Evolutionary conservation across 306 rosid species (phyloP), one percentile per base, ranked within the genome.

Genomic region (Senna siamea): DNA sequence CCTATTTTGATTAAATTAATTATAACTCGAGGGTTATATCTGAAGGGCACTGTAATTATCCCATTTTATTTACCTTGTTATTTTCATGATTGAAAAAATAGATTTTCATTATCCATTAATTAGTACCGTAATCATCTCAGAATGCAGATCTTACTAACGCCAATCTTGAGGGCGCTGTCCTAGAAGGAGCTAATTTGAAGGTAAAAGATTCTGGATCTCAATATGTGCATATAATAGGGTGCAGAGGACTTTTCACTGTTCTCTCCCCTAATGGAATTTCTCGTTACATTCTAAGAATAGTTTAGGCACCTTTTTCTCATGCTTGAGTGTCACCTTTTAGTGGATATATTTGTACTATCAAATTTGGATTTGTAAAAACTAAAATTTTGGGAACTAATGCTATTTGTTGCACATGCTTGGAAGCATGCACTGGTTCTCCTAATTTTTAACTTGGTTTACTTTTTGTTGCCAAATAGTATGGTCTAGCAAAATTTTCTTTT

Each of bases 181-280:
- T 93, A 22, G 97, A 91, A 83, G 98, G 98, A 81, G 98, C 98
- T 66, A 91, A 93, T 79, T 84, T 93, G 53, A 93, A 93, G 98
- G 98, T 93, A 86, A 72, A 72, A 55, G 32, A 59, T 82, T 56
- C 32, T 70, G 50, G 37, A 70, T 57, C 72, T 55, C 30, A 70
- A 40, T 61, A 58, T 50, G 66, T 70, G 40, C 38, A 44, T 19
- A 17, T 78, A 38, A 38, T 43, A 72, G 73, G 22, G 41, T 17
- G 23, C 18, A 53, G 26, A 37, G 66, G 55, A 40, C 70, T 19
- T 48, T 57, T n/a, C 23, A 72, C 61, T 40, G 53, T 58, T 48
- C 30, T 66, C 37, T 59, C 50, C n/a, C 50, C 40, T 20, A 50
- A 60, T 59, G 58, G 55, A 76, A 52, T 66, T 34, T 67, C 37